Evolutionary conservation across 345 rosid genomes (phyloP).

Genomic region (Euphorbia peplus): DNA sequence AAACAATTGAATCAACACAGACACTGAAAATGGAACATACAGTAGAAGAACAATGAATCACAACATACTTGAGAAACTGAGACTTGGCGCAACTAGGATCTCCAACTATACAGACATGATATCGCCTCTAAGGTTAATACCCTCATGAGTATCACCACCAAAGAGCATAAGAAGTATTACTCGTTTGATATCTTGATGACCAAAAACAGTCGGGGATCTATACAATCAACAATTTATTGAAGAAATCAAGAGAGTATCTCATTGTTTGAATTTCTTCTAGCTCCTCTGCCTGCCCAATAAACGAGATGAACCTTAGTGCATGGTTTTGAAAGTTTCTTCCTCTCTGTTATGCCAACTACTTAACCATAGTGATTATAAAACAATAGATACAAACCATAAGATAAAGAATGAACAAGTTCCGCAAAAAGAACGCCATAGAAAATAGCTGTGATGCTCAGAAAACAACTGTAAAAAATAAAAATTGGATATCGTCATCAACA

Average conservation of each 20-base stretch:
- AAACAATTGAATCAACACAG: background rate
- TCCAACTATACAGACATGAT: conserved; percentile 93
- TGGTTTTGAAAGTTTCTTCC: too few species aligned
- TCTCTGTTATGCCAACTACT: too few species aligned
- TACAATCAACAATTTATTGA: conserved; percentile 91
- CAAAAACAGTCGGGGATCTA: conserved; percentile 88
- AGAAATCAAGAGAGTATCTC: conserved; percentile 87
- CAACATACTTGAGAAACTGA: conserved; percentile 85
- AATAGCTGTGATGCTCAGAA: background rate
- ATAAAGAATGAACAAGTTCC: background rate
- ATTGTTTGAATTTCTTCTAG: conserved; percentile 75
- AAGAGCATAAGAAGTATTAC: conserved; percentile 91
- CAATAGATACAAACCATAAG: background rate
- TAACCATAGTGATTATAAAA: too few species aligned
- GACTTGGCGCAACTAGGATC: conserved; percentile 99
- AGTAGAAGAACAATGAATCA: background rate
- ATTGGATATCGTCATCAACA: conserved; percentile 53
- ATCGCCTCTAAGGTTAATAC: conserved; percentile 96
- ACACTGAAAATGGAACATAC: background rate
- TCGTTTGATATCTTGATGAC: conserved; percentile 95
- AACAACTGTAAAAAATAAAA: background rate
- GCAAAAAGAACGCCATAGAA: background rate
- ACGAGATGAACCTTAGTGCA: conserved; percentile 23
- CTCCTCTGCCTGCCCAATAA: conserved; percentile 60
- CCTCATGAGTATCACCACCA: conserved; percentile 92